phyloP scores from a whole-genome alignment of 2,329 filamentous ascomycete species.

The Ophiostoma ulmi region DNA sequence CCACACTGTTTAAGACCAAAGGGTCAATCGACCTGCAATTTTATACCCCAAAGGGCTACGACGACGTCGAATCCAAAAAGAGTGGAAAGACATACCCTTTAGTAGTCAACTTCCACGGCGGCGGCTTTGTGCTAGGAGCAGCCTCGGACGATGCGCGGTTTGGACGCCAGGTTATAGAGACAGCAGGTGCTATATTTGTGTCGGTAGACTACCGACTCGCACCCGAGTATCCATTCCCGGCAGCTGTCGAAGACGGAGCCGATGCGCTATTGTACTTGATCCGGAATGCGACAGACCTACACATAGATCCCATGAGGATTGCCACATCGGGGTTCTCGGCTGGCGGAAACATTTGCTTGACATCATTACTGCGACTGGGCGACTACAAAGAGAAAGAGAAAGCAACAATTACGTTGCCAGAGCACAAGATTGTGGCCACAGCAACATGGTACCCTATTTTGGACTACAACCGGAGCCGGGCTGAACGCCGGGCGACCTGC shows the following conservation, averaged over 20 bases:
- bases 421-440: conserved; percentile 48
- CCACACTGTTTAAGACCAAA: conserved; percentile 34
- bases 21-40: conserved; percentile 40
- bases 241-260: conserved; percentile 59
- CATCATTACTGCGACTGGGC: conserved; percentile 37
- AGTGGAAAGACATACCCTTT: conserved; percentile 39
- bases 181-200: conserved; percentile 51
- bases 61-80: conserved; percentile 20
- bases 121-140: conserved; percentile 60
- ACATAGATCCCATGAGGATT: conserved; percentile 52
- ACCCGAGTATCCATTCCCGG: conserved; percentile 59
- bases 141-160: conserved; percentile 61
- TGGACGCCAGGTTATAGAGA: conserved; percentile 48
- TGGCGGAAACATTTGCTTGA: conserved; percentile 52
- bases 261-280: conserved; percentile 60
- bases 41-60: conserved; percentile 40
- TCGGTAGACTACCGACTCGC: conserved; percentile 65
- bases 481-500: conserved; percentile 51
- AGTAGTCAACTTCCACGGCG: conserved; percentile 63
- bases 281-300: conserved; percentile 50
- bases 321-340: conserved; percentile 61
- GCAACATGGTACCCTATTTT: conserved; percentile 54
- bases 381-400: conserved; percentile 30
- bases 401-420: conserved; percentile 29
- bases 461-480: conserved; percentile 55